phyloP scores from a whole-genome alignment of 140 eudicot genomes.

The Stevia rebaudiana region DNA sequence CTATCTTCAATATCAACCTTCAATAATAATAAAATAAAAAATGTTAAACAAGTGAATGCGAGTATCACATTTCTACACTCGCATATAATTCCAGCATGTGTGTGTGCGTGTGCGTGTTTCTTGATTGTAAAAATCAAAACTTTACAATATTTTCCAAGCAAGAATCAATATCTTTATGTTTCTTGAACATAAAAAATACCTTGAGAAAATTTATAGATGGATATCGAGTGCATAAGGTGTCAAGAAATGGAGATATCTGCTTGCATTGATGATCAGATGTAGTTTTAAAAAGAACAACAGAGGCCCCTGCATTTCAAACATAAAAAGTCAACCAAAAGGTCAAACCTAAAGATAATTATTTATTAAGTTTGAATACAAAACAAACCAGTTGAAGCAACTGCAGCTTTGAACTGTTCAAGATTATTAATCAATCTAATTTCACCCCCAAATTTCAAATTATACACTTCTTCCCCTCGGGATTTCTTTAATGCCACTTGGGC shows the following conservation, averaged over 20 bases:
- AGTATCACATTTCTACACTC: too few species aligned
- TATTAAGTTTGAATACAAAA: neutral
- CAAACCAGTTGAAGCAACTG: constrained; percentile 62
- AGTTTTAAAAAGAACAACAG: constrained; percentile 55
- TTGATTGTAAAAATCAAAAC: too few species aligned
- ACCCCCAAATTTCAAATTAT: constrained; percentile 76
- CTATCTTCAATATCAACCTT: constrained; percentile 82
- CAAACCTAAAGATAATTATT: neutral
- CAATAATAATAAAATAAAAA: neutral
- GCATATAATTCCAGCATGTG: too few species aligned
- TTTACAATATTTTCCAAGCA: too few species aligned
- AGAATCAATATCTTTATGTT: too few species aligned
- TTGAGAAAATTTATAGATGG: constrained; percentile 72
- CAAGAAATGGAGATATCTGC: constrained; percentile 53
- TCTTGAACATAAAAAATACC: too few species aligned
- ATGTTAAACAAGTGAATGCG: too few species aligned
- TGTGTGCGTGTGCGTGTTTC: too few species aligned
- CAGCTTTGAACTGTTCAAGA: constrained; percentile 73
- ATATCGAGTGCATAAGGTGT: constrained; percentile 51
- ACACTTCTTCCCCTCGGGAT: constrained; percentile 74
- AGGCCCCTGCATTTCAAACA: constrained; percentile 45
- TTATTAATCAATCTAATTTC: constrained; percentile 54
- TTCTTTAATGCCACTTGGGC: constrained; percentile 77
- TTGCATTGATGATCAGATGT: constrained; percentile 50
- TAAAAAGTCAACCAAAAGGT: neutral